These are phyloP conservation scores for Triticum monococcum DNA, from an alignment of 176 grass and related monocot genomes.

Conservation along the genomic window DNA sequence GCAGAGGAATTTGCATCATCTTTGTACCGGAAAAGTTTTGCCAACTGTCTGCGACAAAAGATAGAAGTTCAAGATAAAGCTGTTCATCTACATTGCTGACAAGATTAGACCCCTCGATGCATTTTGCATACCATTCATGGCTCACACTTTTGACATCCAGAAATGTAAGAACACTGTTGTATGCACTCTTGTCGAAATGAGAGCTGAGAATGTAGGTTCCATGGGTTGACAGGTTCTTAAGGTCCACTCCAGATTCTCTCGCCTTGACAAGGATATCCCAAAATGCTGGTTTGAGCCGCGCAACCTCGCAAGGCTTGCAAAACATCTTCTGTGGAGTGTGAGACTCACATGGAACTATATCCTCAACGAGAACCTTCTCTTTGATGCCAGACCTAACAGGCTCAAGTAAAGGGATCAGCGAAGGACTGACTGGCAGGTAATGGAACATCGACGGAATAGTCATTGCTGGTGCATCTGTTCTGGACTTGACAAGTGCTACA, in stretches of 20 bases:
- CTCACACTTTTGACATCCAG: constrained; percentile 43
- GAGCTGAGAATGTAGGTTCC: constrained; percentile 62
- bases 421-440: constrained; percentile 46
- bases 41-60: constrained; percentile 50
- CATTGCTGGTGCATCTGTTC: constrained; percentile 31
- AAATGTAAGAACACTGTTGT: constrained; percentile 45
- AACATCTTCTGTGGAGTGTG: constrained; percentile 59
- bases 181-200: constrained; percentile 49
- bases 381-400: constrained; percentile 52
- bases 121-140: constrained; percentile 61
- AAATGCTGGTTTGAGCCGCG: constrained; percentile 42
- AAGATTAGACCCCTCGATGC: constrained; percentile 52
- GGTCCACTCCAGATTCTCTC: constrained; percentile 24
- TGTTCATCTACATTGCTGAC: constrained; percentile 35
- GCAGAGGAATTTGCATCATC: constrained; percentile 40
- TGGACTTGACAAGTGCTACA: constrained; percentile 46
- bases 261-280: constrained; percentile 59
- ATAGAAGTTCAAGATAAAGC: constrained; percentile 53
- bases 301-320: constrained; percentile 50
- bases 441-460: constrained; percentile 43
- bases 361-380: constrained; percentile 44
- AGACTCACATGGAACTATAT: constrained; percentile 64
- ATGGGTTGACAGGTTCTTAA: constrained; percentile 50
- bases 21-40: constrained; percentile 10
- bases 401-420: constrained; percentile 46